Evolutionary conservation across 1,139 yeast genomes (phyloP).

Genomic region (Torulaspora pretoriensis): DNA sequence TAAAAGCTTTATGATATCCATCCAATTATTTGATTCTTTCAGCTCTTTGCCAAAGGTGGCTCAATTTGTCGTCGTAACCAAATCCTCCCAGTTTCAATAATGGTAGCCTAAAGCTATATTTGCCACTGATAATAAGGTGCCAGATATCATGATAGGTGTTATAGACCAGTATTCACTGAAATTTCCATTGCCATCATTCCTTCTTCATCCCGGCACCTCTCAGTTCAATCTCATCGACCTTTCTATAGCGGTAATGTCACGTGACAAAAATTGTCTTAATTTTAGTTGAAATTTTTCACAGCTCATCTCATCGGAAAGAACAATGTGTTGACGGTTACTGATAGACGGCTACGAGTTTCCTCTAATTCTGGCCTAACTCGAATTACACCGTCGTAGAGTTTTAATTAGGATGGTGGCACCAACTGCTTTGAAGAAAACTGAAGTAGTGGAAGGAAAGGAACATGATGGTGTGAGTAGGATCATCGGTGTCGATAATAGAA

Average conservation of each 20-base stretch:
- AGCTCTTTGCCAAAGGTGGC: no score
- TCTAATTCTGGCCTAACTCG: background rate
- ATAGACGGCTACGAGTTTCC: background rate
- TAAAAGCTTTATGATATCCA: no score
- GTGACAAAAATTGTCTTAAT: slow-evolving; percentile 1
- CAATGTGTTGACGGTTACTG: background rate
- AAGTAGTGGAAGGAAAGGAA: slow-evolving; percentile 14
- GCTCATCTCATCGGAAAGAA: slow-evolving; percentile 18
- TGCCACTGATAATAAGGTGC: no score
- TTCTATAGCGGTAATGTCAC: background rate
- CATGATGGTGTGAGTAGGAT: slow-evolving; percentile 26
- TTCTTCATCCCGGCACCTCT: no score
- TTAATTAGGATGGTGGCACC: slow-evolving; percentile 61
- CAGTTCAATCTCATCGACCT: no score
- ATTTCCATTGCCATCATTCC: no score
- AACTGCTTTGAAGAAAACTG: slow-evolving; percentile 45
- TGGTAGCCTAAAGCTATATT: no score
- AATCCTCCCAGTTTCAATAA: no score
- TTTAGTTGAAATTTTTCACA: slow-evolving; percentile 9
- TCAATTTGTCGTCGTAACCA: no score
- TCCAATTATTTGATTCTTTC: no score
- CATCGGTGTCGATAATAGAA: slow-evolving; percentile 28
- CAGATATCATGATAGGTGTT: no score
- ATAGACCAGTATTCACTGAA: no score
- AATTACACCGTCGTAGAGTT: background rate